Evolutionary conservation across 148 eudicot genomes (phyloP).

Genomic region (Diospyros kaki): DNA sequence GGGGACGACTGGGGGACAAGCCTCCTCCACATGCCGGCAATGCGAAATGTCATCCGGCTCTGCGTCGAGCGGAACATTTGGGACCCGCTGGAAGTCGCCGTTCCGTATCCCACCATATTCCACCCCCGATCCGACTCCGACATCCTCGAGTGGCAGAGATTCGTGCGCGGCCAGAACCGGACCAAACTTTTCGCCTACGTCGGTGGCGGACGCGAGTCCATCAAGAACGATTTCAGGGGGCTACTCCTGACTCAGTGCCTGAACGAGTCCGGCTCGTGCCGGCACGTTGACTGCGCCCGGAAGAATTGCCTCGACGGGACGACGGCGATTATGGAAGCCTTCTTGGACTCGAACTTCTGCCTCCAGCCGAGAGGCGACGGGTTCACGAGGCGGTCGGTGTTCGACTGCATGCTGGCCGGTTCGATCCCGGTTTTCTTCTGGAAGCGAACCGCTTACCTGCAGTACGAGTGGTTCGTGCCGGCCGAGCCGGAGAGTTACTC

Average conservation of each 20-base stretch:
- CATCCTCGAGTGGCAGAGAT: slow-evolving; percentile 57
- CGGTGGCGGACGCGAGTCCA: slow-evolving; percentile 28
- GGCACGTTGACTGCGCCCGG: slow-evolving; percentile 39
- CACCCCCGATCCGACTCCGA: slow-evolving; percentile 52
- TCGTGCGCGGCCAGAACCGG: slow-evolving; percentile 34
- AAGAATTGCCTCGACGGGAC: slow-evolving; percentile 30
- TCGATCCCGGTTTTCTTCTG: slow-evolving; percentile 53
- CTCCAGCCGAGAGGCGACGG: slow-evolving; percentile 61
- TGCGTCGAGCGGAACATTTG: slow-evolving; percentile 49
- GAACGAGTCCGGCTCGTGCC: slow-evolving; percentile 23
- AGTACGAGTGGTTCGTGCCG: slow-evolving; percentile 57
- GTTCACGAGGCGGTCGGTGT: slow-evolving; percentile 42
- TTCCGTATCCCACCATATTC: slow-evolving; percentile 86
- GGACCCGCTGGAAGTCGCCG: slow-evolving; percentile 50
- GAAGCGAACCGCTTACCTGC: slow-evolving; percentile 39
- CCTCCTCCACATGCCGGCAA: slow-evolving; percentile 50
- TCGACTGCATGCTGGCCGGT: slow-evolving; percentile 61
- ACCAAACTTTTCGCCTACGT: slow-evolving; percentile 33
- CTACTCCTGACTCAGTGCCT: slow-evolving; percentile 25
- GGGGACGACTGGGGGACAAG: slow-evolving; percentile 53
- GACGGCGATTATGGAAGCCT: slow-evolving; percentile 24
- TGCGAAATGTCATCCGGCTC: slow-evolving; percentile 56
- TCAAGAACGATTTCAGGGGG: slow-evolving; percentile 33
- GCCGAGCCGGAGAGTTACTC: slow-evolving; percentile 46
- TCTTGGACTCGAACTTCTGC: slow-evolving; percentile 43